Conservation (phyloP, 2,329 filamentous ascomycete genomes). For the Sclerotinia spermophila region DNA sequence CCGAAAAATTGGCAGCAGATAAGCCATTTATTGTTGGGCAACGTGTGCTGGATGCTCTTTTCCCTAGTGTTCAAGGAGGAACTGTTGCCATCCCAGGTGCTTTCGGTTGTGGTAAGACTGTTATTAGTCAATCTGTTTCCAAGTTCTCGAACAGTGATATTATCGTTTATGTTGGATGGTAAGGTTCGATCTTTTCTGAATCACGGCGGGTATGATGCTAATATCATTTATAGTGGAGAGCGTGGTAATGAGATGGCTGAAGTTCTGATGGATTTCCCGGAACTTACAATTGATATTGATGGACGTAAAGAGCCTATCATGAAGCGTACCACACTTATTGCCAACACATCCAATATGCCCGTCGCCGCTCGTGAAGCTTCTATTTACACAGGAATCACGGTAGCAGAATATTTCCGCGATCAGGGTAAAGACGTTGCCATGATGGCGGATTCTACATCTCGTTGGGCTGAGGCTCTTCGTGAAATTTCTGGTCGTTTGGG, state of each 20-base stretch:
- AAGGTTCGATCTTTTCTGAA: neutral
- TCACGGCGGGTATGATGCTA: neutral
- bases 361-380: conserved; percentile 97
- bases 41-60: conserved; percentile 91
- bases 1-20: conserved; percentile 85
- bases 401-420: conserved; percentile 95
- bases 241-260: conserved; percentile 99
- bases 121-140: conserved; percentile 96
- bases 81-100: conserved; percentile 97
- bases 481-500: conserved; percentile 97
- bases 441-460: conserved; percentile 98
- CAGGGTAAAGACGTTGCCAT: conserved; percentile 97
- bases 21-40: conserved; percentile 95
- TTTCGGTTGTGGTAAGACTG: conserved; percentile 98
- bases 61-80: conserved; percentile 93
- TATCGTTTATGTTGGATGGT: conserved; percentile 88
- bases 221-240: conserved; percentile 53
- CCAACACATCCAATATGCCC: conserved; percentile 99
- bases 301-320: conserved; percentile 98
- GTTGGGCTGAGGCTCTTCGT: conserved; percentile 97
- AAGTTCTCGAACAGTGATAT: conserved; percentile 99
- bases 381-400: conserved; percentile 87
- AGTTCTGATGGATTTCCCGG: conserved; percentile 99
- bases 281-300: conserved; percentile 91
- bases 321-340: conserved; percentile 98